These are phyloP conservation scores for Russula sp. DNA, from an alignment of 768 basidiomycete genomes.

Conservation along the genomic window DNA sequence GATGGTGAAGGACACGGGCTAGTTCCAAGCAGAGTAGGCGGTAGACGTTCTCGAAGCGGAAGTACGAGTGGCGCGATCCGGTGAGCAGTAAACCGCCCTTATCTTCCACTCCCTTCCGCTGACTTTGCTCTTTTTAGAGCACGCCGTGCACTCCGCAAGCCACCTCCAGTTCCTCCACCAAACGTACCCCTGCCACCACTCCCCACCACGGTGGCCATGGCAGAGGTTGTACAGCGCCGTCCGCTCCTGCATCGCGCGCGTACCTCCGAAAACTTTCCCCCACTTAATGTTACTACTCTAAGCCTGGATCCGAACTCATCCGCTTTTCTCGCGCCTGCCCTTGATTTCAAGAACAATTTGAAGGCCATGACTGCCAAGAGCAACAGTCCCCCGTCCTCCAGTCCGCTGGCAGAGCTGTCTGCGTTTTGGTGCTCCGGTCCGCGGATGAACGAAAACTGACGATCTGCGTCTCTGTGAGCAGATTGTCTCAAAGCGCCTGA, in stretches of 20 bases:
- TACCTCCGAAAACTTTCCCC: slow-evolving; percentile 20
- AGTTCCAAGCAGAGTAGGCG: not conserved
- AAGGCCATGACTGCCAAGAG: slow-evolving; percentile 11
- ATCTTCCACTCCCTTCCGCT: not conserved
- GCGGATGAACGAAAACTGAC: slow-evolving; percentile 21
- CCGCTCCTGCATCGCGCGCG: slow-evolving; percentile 19
- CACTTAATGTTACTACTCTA: not conserved
- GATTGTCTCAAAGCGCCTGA: not conserved
- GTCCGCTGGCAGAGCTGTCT: slow-evolving; percentile 7
- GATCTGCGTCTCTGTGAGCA: not conserved
- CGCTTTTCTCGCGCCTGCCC: slow-evolving; percentile 1
- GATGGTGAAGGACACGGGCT: not conserved
- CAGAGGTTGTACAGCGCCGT: slow-evolving; percentile 17
- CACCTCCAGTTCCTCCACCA: slow-evolving; percentile 28
- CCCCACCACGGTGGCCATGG: not conserved
- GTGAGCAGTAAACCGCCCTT: slow-evolving; percentile 8
- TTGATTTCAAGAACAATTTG: slow-evolving; percentile 17
- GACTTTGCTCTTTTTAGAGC: slow-evolving; percentile 6
- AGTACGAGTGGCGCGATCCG: slow-evolving; percentile 21
- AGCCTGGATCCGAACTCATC: not conserved
- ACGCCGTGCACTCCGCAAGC: slow-evolving; percentile 28
- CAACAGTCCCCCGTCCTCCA: slow-evolving; percentile 17
- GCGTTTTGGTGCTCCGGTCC: slow-evolving; percentile 6
- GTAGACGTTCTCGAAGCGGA: slow-evolving; percentile 25
- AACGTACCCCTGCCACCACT: slow-evolving; percentile 22